phyloP scores from a whole-genome alignment of 169 alveolate genomes.

The Plasmodium cynomolgi region DNA sequence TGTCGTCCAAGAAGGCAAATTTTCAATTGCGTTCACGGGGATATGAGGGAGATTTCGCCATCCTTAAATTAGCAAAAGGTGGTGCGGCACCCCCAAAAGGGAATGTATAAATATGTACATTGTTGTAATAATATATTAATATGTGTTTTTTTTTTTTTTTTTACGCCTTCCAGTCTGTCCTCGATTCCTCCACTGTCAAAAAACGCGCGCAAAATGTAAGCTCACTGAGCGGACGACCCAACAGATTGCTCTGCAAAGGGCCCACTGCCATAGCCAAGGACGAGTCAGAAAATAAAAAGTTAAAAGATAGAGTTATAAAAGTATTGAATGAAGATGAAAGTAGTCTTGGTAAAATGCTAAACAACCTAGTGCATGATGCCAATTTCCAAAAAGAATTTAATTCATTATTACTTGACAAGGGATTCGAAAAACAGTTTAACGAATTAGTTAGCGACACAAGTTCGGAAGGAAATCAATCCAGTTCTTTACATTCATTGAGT shows the following conservation, averaged over 20 bases:
- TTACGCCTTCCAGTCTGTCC: neutral
- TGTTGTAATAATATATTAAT: neutral
- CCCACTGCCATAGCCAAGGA: neutral
- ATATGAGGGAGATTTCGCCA: no score
- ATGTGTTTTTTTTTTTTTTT: neutral
- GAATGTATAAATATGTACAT: neutral
- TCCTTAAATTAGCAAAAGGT: no score
- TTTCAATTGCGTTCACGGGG: no score
- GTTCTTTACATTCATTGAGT: neutral
- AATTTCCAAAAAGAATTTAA: neutral
- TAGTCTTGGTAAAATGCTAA: neutral
- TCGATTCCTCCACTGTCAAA: neutral
- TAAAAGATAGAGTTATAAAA: neutral
- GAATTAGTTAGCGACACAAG: neutral
- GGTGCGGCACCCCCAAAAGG: no score
- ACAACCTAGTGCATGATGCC: neutral
- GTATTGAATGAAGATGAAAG: neutral
- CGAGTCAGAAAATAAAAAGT: neutral
- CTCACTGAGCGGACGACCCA: neutral
- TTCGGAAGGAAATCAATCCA: neutral
- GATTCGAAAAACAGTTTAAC: neutral
- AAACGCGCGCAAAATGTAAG: neutral
- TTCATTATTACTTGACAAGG: neutral
- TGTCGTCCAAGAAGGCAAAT: no score
- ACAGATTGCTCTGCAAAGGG: neutral